Percentiles rank a stretch among this genome's conserved stretches.
These are phyloP conservation scores for Hypoxylon fuscum DNA, from an alignment of 495 filamentous ascomycete species.

Conservation along the genomic window DNA sequence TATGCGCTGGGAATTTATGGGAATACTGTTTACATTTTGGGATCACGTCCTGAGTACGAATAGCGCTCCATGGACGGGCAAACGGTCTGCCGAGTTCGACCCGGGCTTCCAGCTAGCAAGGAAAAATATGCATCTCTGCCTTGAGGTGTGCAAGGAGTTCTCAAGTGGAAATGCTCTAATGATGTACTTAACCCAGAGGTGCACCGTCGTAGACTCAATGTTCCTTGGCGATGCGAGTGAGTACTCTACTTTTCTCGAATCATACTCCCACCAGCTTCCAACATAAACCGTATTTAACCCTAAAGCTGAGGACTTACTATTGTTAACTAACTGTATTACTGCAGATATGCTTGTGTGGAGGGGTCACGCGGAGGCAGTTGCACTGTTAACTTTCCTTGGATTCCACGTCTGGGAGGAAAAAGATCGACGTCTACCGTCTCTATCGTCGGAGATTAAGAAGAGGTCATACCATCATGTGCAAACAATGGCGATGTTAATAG, in stretches of 20 bases:
- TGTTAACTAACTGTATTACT: slow-evolving; percentile 5
- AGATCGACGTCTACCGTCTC: slow-evolving; percentile 52
- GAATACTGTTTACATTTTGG: slow-evolving; percentile 60
- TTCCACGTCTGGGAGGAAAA: slow-evolving; percentile 56
- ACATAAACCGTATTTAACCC: neutral
- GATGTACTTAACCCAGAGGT: slow-evolving; percentile 55
- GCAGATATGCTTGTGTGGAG: slow-evolving; percentile 60
- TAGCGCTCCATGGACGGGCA: slow-evolving; percentile 7
- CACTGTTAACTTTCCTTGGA: slow-evolving; percentile 65
- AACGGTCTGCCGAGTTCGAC: slow-evolving; percentile 27
- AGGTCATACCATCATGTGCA: slow-evolving; percentile 64
- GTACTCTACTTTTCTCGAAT: slow-evolving; percentile 23
- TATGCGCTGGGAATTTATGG: slow-evolving; percentile 69
- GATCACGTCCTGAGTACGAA: slow-evolving; percentile 34
- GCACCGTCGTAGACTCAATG: slow-evolving; percentile 56
- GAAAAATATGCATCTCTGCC: slow-evolving; percentile 54
- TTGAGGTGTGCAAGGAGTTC: slow-evolving; percentile 58
- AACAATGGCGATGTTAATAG: slow-evolving; percentile 59
- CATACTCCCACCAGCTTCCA: neutral
- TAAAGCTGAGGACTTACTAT: neutral
- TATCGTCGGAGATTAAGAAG: slow-evolving; percentile 37
- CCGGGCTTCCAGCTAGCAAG: slow-evolving; percentile 47
- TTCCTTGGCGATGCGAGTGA: slow-evolving; percentile 63
- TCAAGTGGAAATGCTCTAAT: slow-evolving; percentile 60
- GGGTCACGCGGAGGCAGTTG: slow-evolving; percentile 58